These are phyloP conservation scores for Sanghuangporus baumii DNA, from an alignment of 1,284 basidiomycete genomes.

Conservation along the genomic window DNA sequence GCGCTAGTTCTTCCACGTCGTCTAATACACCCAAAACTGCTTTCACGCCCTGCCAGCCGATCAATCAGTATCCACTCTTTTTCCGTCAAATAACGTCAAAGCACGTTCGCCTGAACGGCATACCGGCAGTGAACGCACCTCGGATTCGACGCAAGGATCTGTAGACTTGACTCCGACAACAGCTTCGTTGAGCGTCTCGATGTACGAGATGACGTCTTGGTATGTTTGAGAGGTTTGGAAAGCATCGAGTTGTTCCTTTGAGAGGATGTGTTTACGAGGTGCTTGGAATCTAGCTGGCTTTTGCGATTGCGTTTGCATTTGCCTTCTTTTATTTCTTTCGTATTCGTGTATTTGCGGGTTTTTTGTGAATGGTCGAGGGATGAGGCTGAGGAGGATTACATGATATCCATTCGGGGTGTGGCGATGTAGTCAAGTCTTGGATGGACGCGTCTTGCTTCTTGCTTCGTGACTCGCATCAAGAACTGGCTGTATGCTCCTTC, in stretches of 20 bases:
- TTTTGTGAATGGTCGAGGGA: background rate
- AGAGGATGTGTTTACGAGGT: constrained; percentile 75
- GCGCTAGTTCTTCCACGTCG: constrained; percentile 61
- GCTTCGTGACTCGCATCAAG: background rate
- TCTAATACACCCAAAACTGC: constrained; percentile 63
- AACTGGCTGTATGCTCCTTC: background rate
- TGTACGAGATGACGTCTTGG: constrained; percentile 63
- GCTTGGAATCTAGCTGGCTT: background rate
- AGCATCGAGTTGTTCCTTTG: constrained; percentile 72
- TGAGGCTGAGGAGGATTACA: background rate
- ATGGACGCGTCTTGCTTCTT: background rate
- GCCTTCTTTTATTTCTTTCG: no score
- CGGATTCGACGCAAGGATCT: constrained; percentile 51
- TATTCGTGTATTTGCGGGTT: background rate
- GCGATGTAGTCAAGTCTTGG: no score
- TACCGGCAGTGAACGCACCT: constrained; percentile 37
- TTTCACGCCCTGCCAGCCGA: constrained; percentile 47
- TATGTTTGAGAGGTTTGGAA: constrained; percentile 80
- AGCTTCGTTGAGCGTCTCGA: constrained; percentile 72
- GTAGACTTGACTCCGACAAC: constrained; percentile 77
- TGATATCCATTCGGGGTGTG: background rate
- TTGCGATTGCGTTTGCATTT: no score
- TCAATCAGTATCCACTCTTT: background rate
- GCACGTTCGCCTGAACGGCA: background rate
- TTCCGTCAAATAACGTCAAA: background rate